A percentile compares a stretch with the other conserved stretches of the same genome.
Evolutionary conservation across 2,329 filamentous ascomycete genomes (phyloP).

Genomic region (Xylariaceae sp.): DNA sequence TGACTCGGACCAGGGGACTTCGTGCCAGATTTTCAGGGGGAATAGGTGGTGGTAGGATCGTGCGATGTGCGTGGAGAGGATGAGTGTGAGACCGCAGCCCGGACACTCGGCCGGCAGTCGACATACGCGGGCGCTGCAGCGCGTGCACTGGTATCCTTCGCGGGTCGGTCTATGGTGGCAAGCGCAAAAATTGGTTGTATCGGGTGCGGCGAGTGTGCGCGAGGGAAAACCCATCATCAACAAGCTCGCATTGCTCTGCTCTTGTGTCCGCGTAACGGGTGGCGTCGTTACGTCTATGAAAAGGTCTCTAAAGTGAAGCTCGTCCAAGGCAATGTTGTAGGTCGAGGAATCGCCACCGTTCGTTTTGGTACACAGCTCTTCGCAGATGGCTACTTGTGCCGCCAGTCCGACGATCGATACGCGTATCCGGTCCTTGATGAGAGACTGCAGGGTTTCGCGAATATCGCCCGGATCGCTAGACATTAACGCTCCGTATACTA

Average conservation of each 20-base stretch:
- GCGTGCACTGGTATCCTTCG: constrained; percentile 85
- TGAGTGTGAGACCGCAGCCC: constrained; percentile 83
- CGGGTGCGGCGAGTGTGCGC: constrained; percentile 64
- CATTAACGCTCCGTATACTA: constrained; percentile 85
- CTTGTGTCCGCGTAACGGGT: constrained; percentile 66
- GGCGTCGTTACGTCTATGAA: constrained; percentile 85
- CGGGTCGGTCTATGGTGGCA: constrained; percentile 79
- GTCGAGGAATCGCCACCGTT: constrained; percentile 71
- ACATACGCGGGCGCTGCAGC: constrained; percentile 86
- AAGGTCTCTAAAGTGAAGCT: constrained; percentile 83
- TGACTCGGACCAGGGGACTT: constrained; percentile 78
- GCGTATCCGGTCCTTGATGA: constrained; percentile 77
- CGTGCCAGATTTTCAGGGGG: constrained; percentile 82
- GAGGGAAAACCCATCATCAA: constrained; percentile 99
- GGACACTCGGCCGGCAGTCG: constrained; percentile 85
- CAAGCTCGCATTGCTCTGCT: constrained; percentile 57
- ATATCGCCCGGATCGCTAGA: constrained; percentile 94
- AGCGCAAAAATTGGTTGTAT: constrained; percentile 71
- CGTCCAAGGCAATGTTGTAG: constrained; percentile 82
- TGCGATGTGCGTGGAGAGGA: constrained; percentile 87
- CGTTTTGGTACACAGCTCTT: constrained; percentile 80
- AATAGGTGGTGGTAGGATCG: constrained; percentile 93
- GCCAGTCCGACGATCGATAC: constrained; percentile 87
- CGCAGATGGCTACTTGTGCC: constrained; percentile 87
- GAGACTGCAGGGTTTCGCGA: constrained; percentile 75